Base-by-base conservation (phyloP, 164 flowering plant species). In the Vitis labrusca region DNA sequence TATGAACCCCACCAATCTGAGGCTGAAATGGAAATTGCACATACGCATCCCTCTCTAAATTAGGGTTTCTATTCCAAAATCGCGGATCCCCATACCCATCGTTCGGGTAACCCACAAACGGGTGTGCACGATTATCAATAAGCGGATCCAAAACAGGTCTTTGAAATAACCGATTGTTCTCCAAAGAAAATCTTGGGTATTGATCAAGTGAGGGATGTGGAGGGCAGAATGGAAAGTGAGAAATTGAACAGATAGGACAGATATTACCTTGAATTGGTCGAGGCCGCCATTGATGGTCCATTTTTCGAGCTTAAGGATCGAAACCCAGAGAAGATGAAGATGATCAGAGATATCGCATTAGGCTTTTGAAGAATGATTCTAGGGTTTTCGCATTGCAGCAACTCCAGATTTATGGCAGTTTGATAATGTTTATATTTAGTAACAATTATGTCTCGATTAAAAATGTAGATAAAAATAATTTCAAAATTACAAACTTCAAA, bases 201-300 rank as follows among this genome's bases (percentile, higher is more conserved):
- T 65, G 79, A 47, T 76, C 63, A 61, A 69, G 60, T 17, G 85
- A 71, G 27, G 70, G 81, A 11, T 60, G 73, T 57, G 76, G 85
- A 73, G 91, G 78, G 80, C 95, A 90, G 72, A 90, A 92, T 47
- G 97, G 98, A 74, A 84, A 89, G 78, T 91, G 98, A 16, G 86
- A 74, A 68, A 67, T 55, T 1, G 87, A 82, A 76, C 95, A 88
- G 49, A 66, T 71, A 9, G 93, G 93, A 79, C 93, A 89, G 72
- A 78, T 61, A 67, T 68, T 77, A 66, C 79, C 81, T 77, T 72
- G 88, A 59, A 77, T 48, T 52, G 85, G 80, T 9, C 74, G 76
- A 16, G 73, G 82, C 60, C 82, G 88, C 94, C 94, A 85, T 75
- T 87, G 80, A 29, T 83, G 70, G n/a, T 80, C 85, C 85, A 83